These are phyloP conservation scores for Moesziomyces globuligerus DNA, from an alignment of 1,284 basidiomycete species.

Conservation along the genomic window DNA sequence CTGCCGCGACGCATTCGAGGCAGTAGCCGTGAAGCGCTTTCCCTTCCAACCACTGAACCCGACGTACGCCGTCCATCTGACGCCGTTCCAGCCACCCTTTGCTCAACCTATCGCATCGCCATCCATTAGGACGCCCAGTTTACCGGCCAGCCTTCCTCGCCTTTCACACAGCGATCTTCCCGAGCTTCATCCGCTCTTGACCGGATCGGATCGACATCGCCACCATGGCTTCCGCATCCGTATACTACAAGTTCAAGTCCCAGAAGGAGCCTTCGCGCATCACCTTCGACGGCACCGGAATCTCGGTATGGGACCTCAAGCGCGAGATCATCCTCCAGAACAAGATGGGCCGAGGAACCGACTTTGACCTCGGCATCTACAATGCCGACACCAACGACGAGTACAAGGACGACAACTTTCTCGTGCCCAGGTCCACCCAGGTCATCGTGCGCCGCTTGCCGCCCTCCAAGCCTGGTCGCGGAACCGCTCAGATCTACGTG, in stretches of 20 bases:
- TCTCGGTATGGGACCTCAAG: conserved; percentile 98
- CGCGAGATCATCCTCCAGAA: conserved; percentile 96
- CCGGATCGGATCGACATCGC: not conserved
- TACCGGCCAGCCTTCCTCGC: not conserved
- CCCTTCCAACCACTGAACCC: not conserved
- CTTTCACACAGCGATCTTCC: not conserved
- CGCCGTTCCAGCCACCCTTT: not conserved
- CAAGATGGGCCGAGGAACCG: conserved; percentile 92
- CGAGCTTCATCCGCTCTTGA: not conserved
- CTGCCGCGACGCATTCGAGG: conserved; percentile 19
- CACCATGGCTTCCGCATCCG: conserved; percentile 69
- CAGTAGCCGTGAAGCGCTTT: conserved; percentile 16
- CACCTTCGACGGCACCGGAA: conserved; percentile 97
- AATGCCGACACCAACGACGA: conserved; percentile 71
- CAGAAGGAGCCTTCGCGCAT: conserved; percentile 92
- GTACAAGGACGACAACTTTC: conserved; percentile 87
- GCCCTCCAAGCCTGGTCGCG: conserved; percentile 84
- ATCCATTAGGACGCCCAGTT: too few species aligned
- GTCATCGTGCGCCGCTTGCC: conserved; percentile 92
- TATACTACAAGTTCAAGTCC: conserved; percentile 98
- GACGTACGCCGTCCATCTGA: not conserved
- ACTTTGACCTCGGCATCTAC: conserved; percentile 91
- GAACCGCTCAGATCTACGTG: conserved; percentile 88
- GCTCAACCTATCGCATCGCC: not conserved
- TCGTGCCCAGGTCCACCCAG: conserved; percentile 93